Percentiles rank a stretch among this genome's conserved stretches.
These are phyloP conservation scores for Chaetomiaceae sp. DNA, from an alignment of 2,329 filamentous ascomycete species.

Conservation along the genomic window DNA sequence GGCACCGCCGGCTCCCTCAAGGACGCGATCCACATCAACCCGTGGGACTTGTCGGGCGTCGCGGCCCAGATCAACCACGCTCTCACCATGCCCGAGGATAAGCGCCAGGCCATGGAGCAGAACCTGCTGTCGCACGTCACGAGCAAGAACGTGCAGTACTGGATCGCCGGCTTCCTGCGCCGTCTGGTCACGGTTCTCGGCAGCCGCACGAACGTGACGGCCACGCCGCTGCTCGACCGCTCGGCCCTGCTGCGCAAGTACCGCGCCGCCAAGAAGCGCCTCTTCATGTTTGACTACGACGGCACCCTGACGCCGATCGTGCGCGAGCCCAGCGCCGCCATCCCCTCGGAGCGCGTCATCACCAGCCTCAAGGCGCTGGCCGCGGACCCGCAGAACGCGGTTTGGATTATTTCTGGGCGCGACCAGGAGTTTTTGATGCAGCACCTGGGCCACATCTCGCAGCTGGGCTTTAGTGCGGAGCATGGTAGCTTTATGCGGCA, in stretches of 20 bases:
- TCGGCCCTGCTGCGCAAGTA: constrained; percentile 69
- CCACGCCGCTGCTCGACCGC: constrained; percentile 78
- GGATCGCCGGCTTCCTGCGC: constrained; percentile 76
- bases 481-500: constrained; percentile 93
- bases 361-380: constrained; percentile 75
- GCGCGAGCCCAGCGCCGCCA: constrained; percentile 80
- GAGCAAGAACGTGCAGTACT: constrained; percentile 78
- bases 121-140: constrained; percentile 80
- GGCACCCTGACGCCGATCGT: constrained; percentile 95
- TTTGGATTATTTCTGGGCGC: constrained; percentile 98
- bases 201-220: constrained; percentile 67
- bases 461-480: constrained; percentile 91
- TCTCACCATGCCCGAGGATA: constrained; percentile 66
- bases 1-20: constrained; percentile 83
- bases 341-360: constrained; percentile 80
- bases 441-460: constrained; percentile 85
- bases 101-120: constrained; percentile 64
- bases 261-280: constrained; percentile 66
- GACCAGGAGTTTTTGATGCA: constrained; percentile 88
- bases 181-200: constrained; percentile 76
- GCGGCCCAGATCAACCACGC: constrained; percentile 79
- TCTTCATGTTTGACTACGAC: constrained; percentile 99
- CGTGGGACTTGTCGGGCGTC: constrained; percentile 84
- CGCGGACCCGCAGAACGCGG: constrained; percentile 73
- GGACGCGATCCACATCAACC: constrained; percentile 92